These are phyloP conservation scores for Biancaea sappan DNA, from an alignment of 306 rosid genomes.

Conservation along the genomic window DNA sequence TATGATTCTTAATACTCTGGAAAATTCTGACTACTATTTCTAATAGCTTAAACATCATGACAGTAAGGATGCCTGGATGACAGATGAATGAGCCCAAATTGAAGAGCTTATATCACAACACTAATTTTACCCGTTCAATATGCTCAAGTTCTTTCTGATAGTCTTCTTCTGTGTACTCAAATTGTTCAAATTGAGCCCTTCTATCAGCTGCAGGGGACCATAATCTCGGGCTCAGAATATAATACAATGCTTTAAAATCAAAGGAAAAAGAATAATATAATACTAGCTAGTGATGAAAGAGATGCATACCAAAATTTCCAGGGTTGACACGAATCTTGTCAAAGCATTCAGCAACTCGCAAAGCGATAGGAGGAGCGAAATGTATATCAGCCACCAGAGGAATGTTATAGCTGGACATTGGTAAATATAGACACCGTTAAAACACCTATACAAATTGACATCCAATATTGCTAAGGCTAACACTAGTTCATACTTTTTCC, in stretches of 20 bases:
- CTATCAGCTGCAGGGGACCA: constrained; percentile 80
- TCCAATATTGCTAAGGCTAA: constrained; percentile 4
- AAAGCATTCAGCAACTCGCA: constrained; percentile 92
- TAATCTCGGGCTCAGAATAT: constrained; percentile 33
- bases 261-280: constrained; percentile 4
- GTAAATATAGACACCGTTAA: constrained; percentile 11
- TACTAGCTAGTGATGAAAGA: not conserved
- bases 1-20: not conserved
- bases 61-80: not conserved
- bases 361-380: constrained; percentile 82
- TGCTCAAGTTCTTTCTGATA: constrained; percentile 98
- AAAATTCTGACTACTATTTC: not conserved
- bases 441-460: constrained; percentile 29
- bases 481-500: constrained; percentile 59
- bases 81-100: not conserved
- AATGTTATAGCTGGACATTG: constrained; percentile 69
- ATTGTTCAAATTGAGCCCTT: constrained; percentile 87
- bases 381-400: constrained; percentile 93
- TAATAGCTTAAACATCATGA: constrained; percentile 9
- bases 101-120: constrained; percentile 1
- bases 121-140: constrained; percentile 72
- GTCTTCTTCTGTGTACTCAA: constrained; percentile 92
- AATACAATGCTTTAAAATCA: not conserved
- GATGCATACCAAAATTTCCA: constrained; percentile 78
- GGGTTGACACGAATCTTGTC: constrained; percentile 95